Evolutionary conservation across 2,329 filamentous ascomycete species (phyloP), one percentile per base, ranked within the genome.

Genomic region (Bimuria novae-zelandiae): DNA sequence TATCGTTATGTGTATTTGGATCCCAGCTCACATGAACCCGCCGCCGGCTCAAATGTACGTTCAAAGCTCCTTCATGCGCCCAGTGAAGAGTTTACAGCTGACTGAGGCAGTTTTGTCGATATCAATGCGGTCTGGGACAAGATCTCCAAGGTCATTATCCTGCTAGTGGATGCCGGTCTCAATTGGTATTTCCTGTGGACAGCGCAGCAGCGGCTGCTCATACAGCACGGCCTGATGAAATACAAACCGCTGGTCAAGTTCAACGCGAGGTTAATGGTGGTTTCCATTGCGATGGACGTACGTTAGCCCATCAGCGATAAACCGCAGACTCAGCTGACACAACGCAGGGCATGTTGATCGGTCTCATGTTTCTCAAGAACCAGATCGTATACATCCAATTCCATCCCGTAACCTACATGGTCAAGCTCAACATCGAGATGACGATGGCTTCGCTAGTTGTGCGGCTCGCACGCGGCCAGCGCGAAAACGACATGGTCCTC

Each of bases 111-210:
- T 0, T 82, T 76, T 37, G 74, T 81, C 5, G 49, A 59, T 0
- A 67, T 83, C 50, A 84, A 84, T 56, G 64, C 75, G 0, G 67
- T 80, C 21, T 84, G 81, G 81, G 81, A 84, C 45, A 77, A 80
- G 21, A 68, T 76, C 22, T 80, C 80, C 12, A 84, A 84, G 55
- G 72, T 77, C 1, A 69, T 84, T 3, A 82, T 82, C 55, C 64
- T 82, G 2, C 43, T 81, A 1, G 72, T 83, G 6, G 81, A 84
- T 51, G 79, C 74, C 1, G 66, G 61, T 0, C 73, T 84, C n/a
- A 84, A 84, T 52, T 77, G 72, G 63, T 82, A 81, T 56, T 84
- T 84, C 58, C 69, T 84, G 2, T 60, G 59, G 12, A 75, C 68
- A 3, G 75, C 78, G 19, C 71, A 73, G 51, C 59, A 61, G 7